Conservation (phyloP, 352 stramenopile species). For the Blastocystis hominis region DNA sequence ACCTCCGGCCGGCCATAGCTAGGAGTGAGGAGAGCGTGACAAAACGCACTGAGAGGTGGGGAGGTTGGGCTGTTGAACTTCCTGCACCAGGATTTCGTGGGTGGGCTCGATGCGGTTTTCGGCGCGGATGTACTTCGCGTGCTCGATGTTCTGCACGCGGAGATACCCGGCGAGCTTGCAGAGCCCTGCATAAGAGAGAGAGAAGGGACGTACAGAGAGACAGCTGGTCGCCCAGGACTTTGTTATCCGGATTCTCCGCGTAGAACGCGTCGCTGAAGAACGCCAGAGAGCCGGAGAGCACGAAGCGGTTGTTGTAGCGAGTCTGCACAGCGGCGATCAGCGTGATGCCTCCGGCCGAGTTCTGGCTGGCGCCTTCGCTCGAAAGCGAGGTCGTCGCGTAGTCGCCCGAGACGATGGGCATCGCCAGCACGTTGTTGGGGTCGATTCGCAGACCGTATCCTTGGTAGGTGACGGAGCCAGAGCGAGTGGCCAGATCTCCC, state of each 20-base stretch:
- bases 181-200: conserved; percentile 61
- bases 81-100: conserved; percentile 77
- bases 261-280: conserved; percentile 79
- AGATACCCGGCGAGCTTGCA: conserved; percentile 78
- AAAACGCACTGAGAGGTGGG: conserved; percentile 66
- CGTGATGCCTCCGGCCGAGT: conserved; percentile 63
- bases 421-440: conserved; percentile 68
- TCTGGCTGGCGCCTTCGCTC: not conserved
- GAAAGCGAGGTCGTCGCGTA: conserved; percentile 62
- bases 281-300: conserved; percentile 75
- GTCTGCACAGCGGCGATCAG: conserved; percentile 73
- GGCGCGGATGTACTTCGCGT: conserved; percentile 66
- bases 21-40: not conserved
- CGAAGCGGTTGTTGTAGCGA: conserved; percentile 78
- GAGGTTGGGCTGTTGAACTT: conserved; percentile 73
- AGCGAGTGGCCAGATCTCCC: not conserved
- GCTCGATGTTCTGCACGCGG: conserved; percentile 73
- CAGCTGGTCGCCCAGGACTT: conserved; percentile 68
- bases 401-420: conserved; percentile 71
- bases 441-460: conserved; percentile 73
- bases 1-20: conserved; percentile 71
- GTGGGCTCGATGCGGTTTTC: conserved; percentile 65
- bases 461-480: conserved; percentile 66
- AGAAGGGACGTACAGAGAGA: conserved; percentile 65
- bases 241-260: not conserved